phyloP scores from a whole-genome alignment of 352 stramenopile genomes.

The Globisporangium parvum region DNA sequence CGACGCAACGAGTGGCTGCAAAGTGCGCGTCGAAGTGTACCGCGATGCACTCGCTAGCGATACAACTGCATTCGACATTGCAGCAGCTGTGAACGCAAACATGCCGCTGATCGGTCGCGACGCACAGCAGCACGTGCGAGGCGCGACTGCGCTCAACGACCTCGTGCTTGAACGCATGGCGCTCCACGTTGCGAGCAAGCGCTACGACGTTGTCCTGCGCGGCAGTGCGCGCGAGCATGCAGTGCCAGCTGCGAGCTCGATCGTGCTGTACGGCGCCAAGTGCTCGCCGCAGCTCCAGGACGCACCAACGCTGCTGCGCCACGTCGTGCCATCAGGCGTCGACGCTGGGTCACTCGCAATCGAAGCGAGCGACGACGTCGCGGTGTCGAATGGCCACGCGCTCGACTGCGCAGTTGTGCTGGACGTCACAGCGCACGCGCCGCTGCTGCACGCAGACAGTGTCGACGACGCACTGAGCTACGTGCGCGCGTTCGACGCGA shows the following conservation, averaged over 20 bases:
- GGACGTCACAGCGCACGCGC: slow-evolving; percentile 10
- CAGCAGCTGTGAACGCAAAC: slow-evolving; percentile 10
- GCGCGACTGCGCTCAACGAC: slow-evolving; percentile 5
- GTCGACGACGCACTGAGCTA: slow-evolving; percentile 9
- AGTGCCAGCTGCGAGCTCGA: slow-evolving; percentile 5
- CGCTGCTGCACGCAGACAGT: slow-evolving; percentile 1
- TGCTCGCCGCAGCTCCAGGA: slow-evolving; percentile 9
- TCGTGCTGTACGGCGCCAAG: slow-evolving; percentile 17
- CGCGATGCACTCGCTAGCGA: not conserved
- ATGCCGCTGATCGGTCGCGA: slow-evolving; percentile 9
- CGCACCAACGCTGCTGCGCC: slow-evolving; percentile 8
- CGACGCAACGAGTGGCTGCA: slow-evolving; percentile 6
- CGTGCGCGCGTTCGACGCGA: slow-evolving; percentile 8
- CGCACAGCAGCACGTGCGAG: slow-evolving; percentile 9
- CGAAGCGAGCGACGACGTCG: slow-evolving; percentile 5
- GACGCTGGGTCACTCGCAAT: slow-evolving; percentile 6
- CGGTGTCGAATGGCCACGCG: slow-evolving; percentile 1
- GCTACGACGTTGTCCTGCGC: slow-evolving; percentile 16
- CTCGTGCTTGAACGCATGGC: slow-evolving; percentile 18
- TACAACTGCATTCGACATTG: slow-evolving; percentile 13
- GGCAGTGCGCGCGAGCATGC: not conserved
- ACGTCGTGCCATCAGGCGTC: slow-evolving; percentile 12
- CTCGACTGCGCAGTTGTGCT: slow-evolving; percentile 19
- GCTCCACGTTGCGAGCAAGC: slow-evolving; percentile 17
- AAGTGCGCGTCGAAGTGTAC: slow-evolving; percentile 4